Evolutionary conservation across 2,329 filamentous ascomycete species (phyloP).

Genomic region (Elsinoe ampelina): DNA sequence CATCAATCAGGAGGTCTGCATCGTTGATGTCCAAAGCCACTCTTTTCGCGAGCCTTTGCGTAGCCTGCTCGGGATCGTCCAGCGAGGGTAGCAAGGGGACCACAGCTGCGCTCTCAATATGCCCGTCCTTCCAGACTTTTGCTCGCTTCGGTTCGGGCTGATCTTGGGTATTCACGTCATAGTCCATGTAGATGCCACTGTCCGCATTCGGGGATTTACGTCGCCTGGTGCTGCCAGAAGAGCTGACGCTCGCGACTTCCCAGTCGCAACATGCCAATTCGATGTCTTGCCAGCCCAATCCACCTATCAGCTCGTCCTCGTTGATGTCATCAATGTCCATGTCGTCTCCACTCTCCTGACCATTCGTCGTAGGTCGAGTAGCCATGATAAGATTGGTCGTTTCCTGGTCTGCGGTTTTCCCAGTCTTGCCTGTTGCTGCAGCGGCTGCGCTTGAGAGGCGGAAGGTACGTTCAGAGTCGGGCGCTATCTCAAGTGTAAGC

Average conservation of each 20-base stretch:
- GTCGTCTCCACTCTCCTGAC: slow-evolving; percentile 42
- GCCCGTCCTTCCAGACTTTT: slow-evolving; percentile 14
- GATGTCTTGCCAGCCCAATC: slow-evolving; percentile 70
- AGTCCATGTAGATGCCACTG: slow-evolving; percentile 19
- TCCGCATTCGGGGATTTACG: slow-evolving; percentile 21
- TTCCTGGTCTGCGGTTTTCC: slow-evolving; percentile 39
- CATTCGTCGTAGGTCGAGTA: slow-evolving; percentile 32
- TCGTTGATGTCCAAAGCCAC: slow-evolving; percentile 83
- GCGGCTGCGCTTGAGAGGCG: slow-evolving; percentile 55
- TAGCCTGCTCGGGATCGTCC: slow-evolving; percentile 69
- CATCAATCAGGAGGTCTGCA: slow-evolving; percentile 74
- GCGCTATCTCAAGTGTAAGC: slow-evolving; percentile 73
- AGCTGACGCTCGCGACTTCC: slow-evolving; percentile 53
- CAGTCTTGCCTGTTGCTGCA: slow-evolving; percentile 34
- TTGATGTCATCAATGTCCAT: slow-evolving; percentile 43
- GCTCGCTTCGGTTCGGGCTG: slow-evolving; percentile 22
- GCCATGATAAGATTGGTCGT: slow-evolving; percentile 48
- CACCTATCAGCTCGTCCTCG: slow-evolving; percentile 59
- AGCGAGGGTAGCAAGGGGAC: slow-evolving; percentile 61
- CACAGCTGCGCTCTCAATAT: slow-evolving; percentile 38
- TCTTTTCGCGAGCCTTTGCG: slow-evolving; percentile 63
- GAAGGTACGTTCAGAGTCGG: slow-evolving; percentile 80
- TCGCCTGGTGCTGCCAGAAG: slow-evolving; percentile 30
- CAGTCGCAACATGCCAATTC: slow-evolving; percentile 81
- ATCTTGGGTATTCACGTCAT: slow-evolving; percentile 27